Conservation (phyloP, 2,329 filamentous ascomycete genomes). For the Diaporthe ampelina region DNA sequence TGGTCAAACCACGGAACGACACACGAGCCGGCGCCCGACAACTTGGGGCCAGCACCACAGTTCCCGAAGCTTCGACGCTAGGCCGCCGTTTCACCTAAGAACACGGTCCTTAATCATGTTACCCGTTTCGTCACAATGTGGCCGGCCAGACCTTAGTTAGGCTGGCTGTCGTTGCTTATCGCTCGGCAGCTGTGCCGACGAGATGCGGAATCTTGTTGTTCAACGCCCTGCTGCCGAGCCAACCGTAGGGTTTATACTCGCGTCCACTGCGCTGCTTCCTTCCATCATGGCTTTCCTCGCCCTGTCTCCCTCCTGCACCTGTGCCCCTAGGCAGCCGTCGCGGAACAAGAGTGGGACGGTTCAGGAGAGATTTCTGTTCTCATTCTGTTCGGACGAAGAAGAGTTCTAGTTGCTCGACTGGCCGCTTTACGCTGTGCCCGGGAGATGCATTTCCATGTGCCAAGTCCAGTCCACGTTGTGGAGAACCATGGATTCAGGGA, state of each 20-base stretch:
- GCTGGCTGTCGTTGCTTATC: neutral
- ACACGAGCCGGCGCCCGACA: slow-evolving; percentile 15
- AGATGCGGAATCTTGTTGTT: neutral
- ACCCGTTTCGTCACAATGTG: neutral
- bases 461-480: neutral
- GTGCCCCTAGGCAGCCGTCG: neutral
- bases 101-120: slow-evolving; percentile 17
- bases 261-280: neutral
- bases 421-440: neutral
- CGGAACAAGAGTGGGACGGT: neutral
- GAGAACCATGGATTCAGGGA: neutral
- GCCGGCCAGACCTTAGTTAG: neutral
- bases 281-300: neutral
- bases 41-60: slow-evolving; percentile 1
- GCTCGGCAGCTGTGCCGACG: neutral
- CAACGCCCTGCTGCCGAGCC: neutral
- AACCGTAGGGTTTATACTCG: no score
- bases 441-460: neutral
- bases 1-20: slow-evolving; percentile 9
- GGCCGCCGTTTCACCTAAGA: slow-evolving; percentile 20
- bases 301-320: neutral
- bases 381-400: neutral
- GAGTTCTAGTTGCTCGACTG: neutral
- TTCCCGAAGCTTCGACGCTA: slow-evolving; percentile 31
- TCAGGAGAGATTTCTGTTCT: neutral